Conservation (phyloP, 176 grass and related monocot species). For the Oryza meridionalis region DNA sequence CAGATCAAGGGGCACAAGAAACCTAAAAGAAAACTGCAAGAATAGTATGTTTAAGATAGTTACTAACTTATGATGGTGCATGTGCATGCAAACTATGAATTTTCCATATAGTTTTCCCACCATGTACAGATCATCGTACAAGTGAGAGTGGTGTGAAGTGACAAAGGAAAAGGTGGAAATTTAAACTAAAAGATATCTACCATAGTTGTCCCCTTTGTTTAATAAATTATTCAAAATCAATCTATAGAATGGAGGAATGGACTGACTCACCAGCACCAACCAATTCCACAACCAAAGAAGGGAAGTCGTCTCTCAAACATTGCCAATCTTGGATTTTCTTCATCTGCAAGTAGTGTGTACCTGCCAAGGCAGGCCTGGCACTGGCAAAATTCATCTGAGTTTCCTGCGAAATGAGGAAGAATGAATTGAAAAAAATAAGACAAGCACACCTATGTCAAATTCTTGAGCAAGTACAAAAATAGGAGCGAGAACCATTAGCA, state of each 20-base stretch:
- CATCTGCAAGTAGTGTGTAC: slow-evolving; percentile 76
- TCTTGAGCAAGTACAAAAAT: neutral
- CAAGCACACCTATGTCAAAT: neutral
- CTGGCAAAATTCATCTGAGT: slow-evolving; percentile 52
- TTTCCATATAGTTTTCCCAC: neutral
- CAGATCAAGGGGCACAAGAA: slow-evolving; percentile 91
- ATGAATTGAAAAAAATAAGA: slow-evolving; percentile 25
- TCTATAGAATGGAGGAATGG: neutral
- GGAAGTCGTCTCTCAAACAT: slow-evolving; percentile 81
- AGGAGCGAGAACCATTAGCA: slow-evolving; percentile 1
- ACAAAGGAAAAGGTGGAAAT: neutral
- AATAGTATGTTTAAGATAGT: slow-evolving; percentile 15
- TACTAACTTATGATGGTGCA: neutral
- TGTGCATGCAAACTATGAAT: neutral
- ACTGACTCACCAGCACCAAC: slow-evolving; percentile 89
- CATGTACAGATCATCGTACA: neutral
- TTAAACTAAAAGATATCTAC: neutral
- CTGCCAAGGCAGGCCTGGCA: slow-evolving; percentile 67
- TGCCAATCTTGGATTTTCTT: slow-evolving; percentile 80
- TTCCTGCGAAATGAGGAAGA: slow-evolving; percentile 45
- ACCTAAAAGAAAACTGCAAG: slow-evolving; percentile 89
- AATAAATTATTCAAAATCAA: slow-evolving; percentile 33
- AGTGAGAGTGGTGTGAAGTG: neutral
- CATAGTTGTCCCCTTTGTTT: neutral
- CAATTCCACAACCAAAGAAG: slow-evolving; percentile 91